Percentiles rank a stretch among this genome's conserved stretches.
These are phyloP conservation scores for Skeletonema menzelii DNA, from an alignment of 108 stramenopile genomes.

Conservation along the genomic window DNA sequence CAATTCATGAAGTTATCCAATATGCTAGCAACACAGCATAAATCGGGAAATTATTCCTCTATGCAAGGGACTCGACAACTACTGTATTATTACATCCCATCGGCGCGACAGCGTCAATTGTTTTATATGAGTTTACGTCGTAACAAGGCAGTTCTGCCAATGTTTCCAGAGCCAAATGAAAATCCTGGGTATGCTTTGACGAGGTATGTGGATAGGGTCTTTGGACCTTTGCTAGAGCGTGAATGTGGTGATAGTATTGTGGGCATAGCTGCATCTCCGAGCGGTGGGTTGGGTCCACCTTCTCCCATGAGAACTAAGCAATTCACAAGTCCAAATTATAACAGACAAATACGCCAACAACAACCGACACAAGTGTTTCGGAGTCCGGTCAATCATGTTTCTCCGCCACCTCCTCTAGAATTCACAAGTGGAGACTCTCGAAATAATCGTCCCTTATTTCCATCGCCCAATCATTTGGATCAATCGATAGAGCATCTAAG, in stretches of 20 bases:
- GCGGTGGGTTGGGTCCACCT: not conserved
- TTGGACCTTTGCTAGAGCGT: conserved; percentile 26
- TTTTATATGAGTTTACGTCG: conserved; percentile 12
- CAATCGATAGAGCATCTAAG: not conserved
- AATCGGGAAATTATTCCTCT: conserved; percentile 7
- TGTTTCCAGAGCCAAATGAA: conserved; percentile 45
- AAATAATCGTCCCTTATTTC: not conserved
- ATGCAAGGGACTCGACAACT: not conserved
- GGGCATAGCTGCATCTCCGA: not conserved
- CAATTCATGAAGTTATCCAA: conserved; percentile 38
- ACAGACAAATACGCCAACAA: not conserved
- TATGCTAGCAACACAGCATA: conserved; percentile 13
- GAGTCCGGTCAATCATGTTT: not conserved
- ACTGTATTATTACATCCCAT: conserved; percentile 25
- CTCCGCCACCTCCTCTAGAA: not conserved
- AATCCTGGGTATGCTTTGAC: conserved; percentile 25
- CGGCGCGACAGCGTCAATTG: not conserved
- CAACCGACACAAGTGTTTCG: not conserved
- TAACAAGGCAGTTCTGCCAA: conserved; percentile 21
- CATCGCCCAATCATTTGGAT: not conserved
- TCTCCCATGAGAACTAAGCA: not conserved
- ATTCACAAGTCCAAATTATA: not conserved
- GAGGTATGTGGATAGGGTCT: conserved; percentile 24
- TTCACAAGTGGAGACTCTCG: not conserved
- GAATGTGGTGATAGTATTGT: conserved; percentile 1